These are phyloP conservation scores for Talaromyces amestolkiae DNA, from an alignment of 2,329 filamentous ascomycete species.

Conservation along the genomic window DNA sequence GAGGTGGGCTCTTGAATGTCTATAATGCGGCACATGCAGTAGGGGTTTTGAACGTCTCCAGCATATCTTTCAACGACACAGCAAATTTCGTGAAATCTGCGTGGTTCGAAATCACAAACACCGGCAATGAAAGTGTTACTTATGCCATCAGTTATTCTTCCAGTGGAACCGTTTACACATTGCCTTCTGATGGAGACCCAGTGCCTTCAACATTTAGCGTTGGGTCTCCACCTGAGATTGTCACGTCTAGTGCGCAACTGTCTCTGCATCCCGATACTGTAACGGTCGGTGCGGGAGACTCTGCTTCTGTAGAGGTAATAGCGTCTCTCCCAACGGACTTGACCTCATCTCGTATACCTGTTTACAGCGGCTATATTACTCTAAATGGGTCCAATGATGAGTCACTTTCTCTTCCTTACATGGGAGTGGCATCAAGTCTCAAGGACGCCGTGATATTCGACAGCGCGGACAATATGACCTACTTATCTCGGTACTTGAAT, in stretches of 20 bases:
- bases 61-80: constrained; percentile 64
- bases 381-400: constrained; percentile 26
- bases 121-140: constrained; percentile 48
- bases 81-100: constrained; percentile 52
- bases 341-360: constrained; percentile 27
- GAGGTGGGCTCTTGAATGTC: constrained; percentile 60
- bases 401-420: constrained; percentile 32
- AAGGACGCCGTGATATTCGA: constrained; percentile 11
- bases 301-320: constrained; percentile 24
- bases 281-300: constrained; percentile 23
- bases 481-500: constrained; percentile 12
- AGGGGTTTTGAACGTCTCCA: constrained; percentile 55
- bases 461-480: constrained; percentile 2
- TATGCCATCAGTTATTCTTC: constrained; percentile 55
- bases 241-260: constrained; percentile 14
- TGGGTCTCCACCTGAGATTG: constrained; percentile 17
- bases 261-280: constrained; percentile 22
- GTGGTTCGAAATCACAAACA: constrained; percentile 58
- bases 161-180: constrained; percentile 55
- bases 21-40: constrained; percentile 58
- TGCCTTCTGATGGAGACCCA: constrained; percentile 21
- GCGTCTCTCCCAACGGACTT: constrained; percentile 23
- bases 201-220: constrained; percentile 12
- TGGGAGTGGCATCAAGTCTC: constrained; percentile 27
- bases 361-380: constrained; percentile 34